A percentile compares a stretch with the other conserved stretches of the same genome.
These are phyloP conservation scores for Kuraishia hungarica DNA, from an alignment of 805 yeast genomes.

Conservation along the genomic window DNA sequence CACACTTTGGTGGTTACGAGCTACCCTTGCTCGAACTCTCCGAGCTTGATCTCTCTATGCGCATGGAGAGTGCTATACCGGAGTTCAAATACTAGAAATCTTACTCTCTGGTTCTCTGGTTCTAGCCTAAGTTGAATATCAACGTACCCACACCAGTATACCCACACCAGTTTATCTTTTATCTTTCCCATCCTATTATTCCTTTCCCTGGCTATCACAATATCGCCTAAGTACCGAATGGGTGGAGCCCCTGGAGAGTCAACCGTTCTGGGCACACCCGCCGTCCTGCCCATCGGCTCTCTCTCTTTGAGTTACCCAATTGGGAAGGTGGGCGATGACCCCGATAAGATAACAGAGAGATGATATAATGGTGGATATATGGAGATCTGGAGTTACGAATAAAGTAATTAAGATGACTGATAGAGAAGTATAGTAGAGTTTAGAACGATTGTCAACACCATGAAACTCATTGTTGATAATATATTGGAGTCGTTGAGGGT, in stretches of 20 bases:
- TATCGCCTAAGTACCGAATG: not conserved
- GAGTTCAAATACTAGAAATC: too few species aligned
- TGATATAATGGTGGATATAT: not conserved
- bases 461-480: not conserved
- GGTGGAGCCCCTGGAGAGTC: not conserved
- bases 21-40: not conserved
- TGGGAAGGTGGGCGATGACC: not conserved
- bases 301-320: not conserved
- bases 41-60: not conserved
- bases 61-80: too few species aligned
- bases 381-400: too few species aligned
- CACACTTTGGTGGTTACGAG: too few species aligned
- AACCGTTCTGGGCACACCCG: not conserved
- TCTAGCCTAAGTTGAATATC: too few species aligned
- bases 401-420: not conserved
- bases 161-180: too few species aligned
- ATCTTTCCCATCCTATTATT: too few species aligned
- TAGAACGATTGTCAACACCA: too few species aligned
- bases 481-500: not conserved
- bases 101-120: not conserved
- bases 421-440: not conserved
- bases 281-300: not conserved
- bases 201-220: not conserved
- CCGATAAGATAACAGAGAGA: not conserved
- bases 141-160: too few species aligned